Conservation (phyloP, 2,329 filamentous ascomycete genomes). For the Annulohypoxylon truncatum region DNA sequence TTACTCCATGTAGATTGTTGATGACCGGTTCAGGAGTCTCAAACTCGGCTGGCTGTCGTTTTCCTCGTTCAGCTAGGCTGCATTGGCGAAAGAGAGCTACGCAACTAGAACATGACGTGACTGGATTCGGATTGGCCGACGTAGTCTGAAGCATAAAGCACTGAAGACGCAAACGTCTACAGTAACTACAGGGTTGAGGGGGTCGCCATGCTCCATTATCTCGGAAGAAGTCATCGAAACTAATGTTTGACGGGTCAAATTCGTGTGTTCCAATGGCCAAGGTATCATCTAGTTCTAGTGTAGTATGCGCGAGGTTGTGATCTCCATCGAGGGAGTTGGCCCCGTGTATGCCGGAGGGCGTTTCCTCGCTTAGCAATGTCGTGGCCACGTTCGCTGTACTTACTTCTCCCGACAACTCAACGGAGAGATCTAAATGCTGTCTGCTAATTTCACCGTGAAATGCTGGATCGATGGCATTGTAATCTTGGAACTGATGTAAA, state of each 20-base stretch:
- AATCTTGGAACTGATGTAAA: neutral
- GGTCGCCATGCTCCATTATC: constrained; percentile 57
- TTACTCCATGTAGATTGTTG: constrained; percentile 61
- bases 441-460: neutral
- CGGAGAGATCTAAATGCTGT: neutral
- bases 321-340: neutral
- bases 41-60: constrained; percentile 58
- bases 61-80: constrained; percentile 58
- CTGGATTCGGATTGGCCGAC: constrained; percentile 60
- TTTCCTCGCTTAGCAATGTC: neutral
- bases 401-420: neutral
- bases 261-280: neutral
- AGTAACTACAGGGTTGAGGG: constrained; percentile 57
- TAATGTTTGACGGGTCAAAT: neutral
- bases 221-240: constrained; percentile 51
- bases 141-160: constrained; percentile 62
- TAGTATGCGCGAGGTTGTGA: neutral
- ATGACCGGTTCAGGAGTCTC: constrained; percentile 61
- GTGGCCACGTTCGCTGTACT: neutral
- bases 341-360: constrained; percentile 7
- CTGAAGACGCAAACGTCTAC: constrained; percentile 57
- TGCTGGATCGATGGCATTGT: neutral
- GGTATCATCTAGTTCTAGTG: neutral
- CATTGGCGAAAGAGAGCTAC: constrained; percentile 63
- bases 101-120: constrained; percentile 61